Conservation (phyloP, 306 rosid species). For the Vicia villosa region DNA sequence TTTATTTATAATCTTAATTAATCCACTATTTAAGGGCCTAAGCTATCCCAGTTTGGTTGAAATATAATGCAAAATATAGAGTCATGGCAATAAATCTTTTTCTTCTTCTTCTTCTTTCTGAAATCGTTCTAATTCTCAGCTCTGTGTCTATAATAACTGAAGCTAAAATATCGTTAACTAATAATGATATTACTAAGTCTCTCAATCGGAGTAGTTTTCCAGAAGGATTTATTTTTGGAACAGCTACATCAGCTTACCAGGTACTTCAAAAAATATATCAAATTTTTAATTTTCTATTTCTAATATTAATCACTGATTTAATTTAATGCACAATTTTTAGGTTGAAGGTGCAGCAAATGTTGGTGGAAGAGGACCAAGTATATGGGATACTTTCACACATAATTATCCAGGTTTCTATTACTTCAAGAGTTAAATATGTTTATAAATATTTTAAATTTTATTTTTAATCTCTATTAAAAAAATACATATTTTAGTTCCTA, state of each 20-base stretch:
- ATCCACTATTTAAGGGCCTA: too few species aligned
- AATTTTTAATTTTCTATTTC: background rate
- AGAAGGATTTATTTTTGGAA: slow-evolving; percentile 22
- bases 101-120: background rate
- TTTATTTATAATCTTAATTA: too few species aligned
- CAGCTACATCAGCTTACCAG: slow-evolving; percentile 31
- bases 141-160: background rate
- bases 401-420: slow-evolving; percentile 41
- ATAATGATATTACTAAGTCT: background rate
- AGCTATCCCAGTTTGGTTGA: too few species aligned
- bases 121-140: background rate
- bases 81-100: slow-evolving; percentile 15
- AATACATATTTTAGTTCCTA: too few species aligned
- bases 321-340: slow-evolving; percentile 28
- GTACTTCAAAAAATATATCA: background rate
- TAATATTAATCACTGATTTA: background rate
- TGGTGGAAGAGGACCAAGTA: slow-evolving; percentile 57
- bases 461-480: too few species aligned
- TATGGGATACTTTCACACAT: slow-evolving; percentile 63
- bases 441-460: too few species aligned
- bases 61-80: background rate
- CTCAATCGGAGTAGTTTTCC: slow-evolving; percentile 25
- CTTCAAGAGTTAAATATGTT: too few species aligned
- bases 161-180: background rate
- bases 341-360: slow-evolving; percentile 58